A percentile compares a stretch with the other conserved stretches of the same genome.
phyloP scores from a whole-genome alignment of 306 rosid species.

The Crotalaria pallida region DNA sequence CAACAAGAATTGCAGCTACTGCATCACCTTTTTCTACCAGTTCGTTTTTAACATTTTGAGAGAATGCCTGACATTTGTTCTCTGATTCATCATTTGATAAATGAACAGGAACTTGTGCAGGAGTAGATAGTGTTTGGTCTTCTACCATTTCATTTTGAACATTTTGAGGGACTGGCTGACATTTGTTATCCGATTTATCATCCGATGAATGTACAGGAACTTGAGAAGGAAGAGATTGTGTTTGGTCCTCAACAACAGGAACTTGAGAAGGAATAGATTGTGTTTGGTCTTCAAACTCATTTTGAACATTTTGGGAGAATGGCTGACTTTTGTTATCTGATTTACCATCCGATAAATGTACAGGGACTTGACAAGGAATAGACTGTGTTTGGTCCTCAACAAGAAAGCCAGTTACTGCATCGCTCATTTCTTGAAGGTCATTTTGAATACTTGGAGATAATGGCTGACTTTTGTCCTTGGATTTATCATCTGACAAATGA shows the following conservation, averaged over 20 bases:
- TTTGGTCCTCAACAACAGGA: neutral
- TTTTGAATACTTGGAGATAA: neutral
- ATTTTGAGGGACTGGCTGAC: constrained; percentile 9
- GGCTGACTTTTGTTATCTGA: no score
- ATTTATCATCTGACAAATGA: constrained; percentile 1
- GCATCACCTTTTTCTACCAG: constrained; percentile 22
- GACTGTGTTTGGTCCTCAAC: constrained; percentile 18
- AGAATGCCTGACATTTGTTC: neutral
- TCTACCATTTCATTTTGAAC: constrained; percentile 22
- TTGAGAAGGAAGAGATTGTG: neutral
- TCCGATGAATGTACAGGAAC: neutral
- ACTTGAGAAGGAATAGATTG: neutral
- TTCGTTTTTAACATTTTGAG: constrained; percentile 2
- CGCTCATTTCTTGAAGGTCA: constrained; percentile 17
- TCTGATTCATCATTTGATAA: no score
- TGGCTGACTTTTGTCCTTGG: constrained; percentile 10
- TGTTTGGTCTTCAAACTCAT: no score
- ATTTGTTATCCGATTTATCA: neutral
- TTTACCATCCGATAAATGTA: no score
- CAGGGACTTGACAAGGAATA: constrained; percentile 4
- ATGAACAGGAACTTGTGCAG: neutral
- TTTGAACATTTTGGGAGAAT: no score
- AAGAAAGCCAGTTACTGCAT: constrained; percentile 7
- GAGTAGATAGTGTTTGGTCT: constrained; percentile 21
- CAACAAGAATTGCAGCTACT: constrained; percentile 5